A percentile compares a stretch with the other conserved stretches of the same genome.
Conservation (phyloP, 1,284 basidiomycete species). For the Porogramme epimiltina region DNA sequence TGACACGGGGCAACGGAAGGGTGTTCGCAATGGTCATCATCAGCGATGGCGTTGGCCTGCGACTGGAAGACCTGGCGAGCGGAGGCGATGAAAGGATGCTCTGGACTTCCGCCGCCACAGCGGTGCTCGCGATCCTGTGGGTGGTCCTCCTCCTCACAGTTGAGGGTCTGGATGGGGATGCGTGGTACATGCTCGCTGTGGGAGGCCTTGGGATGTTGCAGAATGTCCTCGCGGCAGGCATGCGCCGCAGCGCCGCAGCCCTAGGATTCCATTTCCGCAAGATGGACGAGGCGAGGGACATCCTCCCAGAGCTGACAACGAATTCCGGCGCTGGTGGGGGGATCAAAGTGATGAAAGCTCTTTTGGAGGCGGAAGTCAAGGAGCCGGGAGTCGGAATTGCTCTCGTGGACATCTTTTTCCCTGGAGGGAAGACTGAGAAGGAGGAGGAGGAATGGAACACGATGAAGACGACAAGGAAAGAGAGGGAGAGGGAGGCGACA, state of each 20-base stretch:
- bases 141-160: constrained; percentile 17
- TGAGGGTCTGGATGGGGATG: constrained; percentile 7
- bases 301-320: too few species aligned
- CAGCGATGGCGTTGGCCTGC: constrained; percentile 20
- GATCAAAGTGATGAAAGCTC: constrained; percentile 16
- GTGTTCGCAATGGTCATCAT: constrained; percentile 28
- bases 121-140: constrained; percentile 12
- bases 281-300: background rate
- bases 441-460: constrained; percentile 5
- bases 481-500: too few species aligned
- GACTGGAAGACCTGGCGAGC: constrained; percentile 30
- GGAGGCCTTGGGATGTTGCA: constrained; percentile 19
- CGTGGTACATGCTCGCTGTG: constrained; percentile 16
- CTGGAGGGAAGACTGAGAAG: constrained; percentile 10
- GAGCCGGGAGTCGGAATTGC: constrained; percentile 10
- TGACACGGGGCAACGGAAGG: constrained; percentile 32
- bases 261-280: constrained; percentile 13
- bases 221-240: constrained; percentile 18
- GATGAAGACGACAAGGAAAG: too few species aligned
- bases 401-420: constrained; percentile 16
- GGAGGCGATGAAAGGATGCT: constrained; percentile 1
- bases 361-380: constrained; percentile 10
- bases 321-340: background rate
- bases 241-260: constrained; percentile 4
- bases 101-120: constrained; percentile 7